Base-by-base conservation (phyloP, 495 filamentous ascomycete species). In the Articulospora tetracladia region DNA sequence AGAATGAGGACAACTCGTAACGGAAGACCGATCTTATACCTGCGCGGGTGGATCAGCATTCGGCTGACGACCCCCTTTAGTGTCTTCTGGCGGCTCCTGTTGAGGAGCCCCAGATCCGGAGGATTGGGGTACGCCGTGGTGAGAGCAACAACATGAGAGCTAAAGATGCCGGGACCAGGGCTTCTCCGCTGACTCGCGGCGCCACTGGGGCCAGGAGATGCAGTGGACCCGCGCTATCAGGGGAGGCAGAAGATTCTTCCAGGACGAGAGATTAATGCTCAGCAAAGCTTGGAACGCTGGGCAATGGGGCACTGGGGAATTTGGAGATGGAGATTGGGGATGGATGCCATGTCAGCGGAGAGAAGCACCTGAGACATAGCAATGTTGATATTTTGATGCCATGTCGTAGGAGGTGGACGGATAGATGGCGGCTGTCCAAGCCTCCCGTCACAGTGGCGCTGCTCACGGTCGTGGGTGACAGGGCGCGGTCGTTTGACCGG, bases 11-110 rank as follows among this genome's bases (percentile, higher is more conserved):
- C 52, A 64, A 64, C 22, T 60, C 47, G 44, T 57, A 60, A 64
- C 44, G 57, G 57, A 52, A 39, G 15, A 57, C 57, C 44, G 23
- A 44, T 57, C 62, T 64, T 64, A 64, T 64, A 60, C 22, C 8
- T 36, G 25, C 15, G 12, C 20, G 4, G 46, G 25, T 26, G 50
- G 28, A 34, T 55, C 32, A 23, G 8, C 53, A 55, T 17, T 22
- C 11, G 19, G 28, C 28, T 12, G 13, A 15, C 2, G 17, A 24
- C 41, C 34, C 55, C 26, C 26, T 6, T 32, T 32, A 32, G 30
- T 32, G 30, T 13, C 30, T 4, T 6, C 47, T 24, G 17, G 10
- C 3, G 15, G 20, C 26, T 22, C 47, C 34, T 24, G 44, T 28
- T 12, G 25, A 52, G 58, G 58, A 60, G 36, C 58, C 58, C 22